A percentile compares a stretch with the other conserved stretches of the same genome.
phyloP scores from a whole-genome alignment of 2,329 filamentous ascomycete species.

The Tolypocladium guangdongense region DNA sequence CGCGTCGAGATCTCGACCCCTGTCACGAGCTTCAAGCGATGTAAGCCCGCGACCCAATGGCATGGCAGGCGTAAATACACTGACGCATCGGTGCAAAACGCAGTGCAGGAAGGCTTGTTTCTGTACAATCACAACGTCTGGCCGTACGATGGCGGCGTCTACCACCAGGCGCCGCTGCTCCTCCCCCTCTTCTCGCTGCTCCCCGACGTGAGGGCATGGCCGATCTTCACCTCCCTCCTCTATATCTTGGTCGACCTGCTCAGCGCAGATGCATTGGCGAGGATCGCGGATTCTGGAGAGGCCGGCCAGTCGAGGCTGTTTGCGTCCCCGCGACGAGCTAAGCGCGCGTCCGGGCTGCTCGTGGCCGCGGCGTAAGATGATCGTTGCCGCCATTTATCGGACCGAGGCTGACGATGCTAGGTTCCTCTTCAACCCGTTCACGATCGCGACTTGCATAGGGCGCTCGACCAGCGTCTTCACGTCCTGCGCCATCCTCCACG shows the following conservation, averaged over 20 bases:
- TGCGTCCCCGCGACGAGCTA: constrained; percentile 64
- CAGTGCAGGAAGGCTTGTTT: constrained; percentile 93
- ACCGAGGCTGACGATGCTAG: constrained; percentile 31
- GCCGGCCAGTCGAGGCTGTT: constrained; percentile 64
- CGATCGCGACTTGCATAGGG: constrained; percentile 79
- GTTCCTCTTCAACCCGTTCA: constrained; percentile 92
- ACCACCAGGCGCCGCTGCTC: constrained; percentile 73
- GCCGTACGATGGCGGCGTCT: constrained; percentile 88
- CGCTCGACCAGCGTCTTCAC: constrained; percentile 84
- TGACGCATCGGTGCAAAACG: background rate
- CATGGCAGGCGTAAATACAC: background rate
- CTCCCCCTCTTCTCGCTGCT: constrained; percentile 86
- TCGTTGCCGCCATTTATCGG: background rate
- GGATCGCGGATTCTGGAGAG: constrained; percentile 73
- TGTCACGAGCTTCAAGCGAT: constrained; percentile 93
- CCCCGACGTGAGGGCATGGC: constrained; percentile 54
- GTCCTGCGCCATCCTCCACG: constrained; percentile 75
- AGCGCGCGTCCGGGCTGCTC: constrained; percentile 62
- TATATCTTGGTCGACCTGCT: constrained; percentile 75
- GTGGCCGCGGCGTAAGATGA: constrained; percentile 64
- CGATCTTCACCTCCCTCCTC: constrained; percentile 66
- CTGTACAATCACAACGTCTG: constrained; percentile 94
- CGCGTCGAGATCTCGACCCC: constrained; percentile 96
- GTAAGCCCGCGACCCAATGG: constrained; percentile 37
- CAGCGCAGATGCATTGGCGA: constrained; percentile 66